Base-by-base conservation (phyloP, 306 rosid genomes). In the Fagus crenata region DNA sequence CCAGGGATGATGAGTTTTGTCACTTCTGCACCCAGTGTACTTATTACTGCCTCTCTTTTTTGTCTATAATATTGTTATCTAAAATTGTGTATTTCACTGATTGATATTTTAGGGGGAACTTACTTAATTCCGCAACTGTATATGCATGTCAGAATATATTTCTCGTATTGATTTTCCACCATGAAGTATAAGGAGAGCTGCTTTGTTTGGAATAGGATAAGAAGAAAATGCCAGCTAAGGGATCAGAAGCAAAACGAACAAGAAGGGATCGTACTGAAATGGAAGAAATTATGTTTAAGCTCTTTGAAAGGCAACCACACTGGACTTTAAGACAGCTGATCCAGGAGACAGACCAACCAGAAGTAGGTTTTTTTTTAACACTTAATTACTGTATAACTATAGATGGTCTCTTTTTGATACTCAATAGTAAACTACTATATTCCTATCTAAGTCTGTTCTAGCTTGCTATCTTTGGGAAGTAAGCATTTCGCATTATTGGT, bases 271-370 rank as follows among this genome's bases (percentile, higher is more conserved):
- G 91, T 5, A 86, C 91, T 37, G 96, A 93, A 83, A 85, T 93
- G 97, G 98, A 93, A 84, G 89, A 86, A 70, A 87, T 92, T 46
- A 82, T 93, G 83, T 90, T 93, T 74, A 93, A 88, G 86, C 90
- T 92, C 64, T 92, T 93, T 82, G 98, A 93, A 76, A 80, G 87
- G 70, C 90, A 92, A 65, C 67, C 97, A 51, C 88, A 89, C 75
- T 90, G 97, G 94, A 92, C 96, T 40, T 81, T 89, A 76, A 90
- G 86, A 83, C 88, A 87, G 55, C 90, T 93, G 84, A 83, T 92
- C 78, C 90, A 90, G 82, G 93, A 90, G 85, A 93, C 97, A 0
- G 91, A 93, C 84, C 98, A 92, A 83, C 98, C 98, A 69, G 98
- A 93, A 85, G 98, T 93, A 91, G 68, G 91, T 75, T 56, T 53